phyloP scores from a whole-genome alignment of 768 basidiomycete genomes.

The Russula earlei region DNA sequence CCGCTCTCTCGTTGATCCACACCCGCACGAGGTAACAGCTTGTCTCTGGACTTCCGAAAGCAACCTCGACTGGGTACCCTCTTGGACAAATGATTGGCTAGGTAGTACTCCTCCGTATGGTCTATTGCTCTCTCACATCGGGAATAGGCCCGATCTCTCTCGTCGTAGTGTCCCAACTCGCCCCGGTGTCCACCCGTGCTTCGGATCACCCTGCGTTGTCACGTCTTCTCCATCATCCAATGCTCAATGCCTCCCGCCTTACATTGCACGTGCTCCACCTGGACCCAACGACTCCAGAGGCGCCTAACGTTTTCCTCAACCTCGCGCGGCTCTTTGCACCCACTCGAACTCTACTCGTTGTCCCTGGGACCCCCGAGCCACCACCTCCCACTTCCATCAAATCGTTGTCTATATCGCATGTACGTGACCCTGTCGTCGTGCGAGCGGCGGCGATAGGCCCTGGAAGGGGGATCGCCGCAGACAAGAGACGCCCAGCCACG shows the following conservation, averaged over 20 bases:
- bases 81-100: constrained; percentile 36
- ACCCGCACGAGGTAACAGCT: constrained; percentile 30
- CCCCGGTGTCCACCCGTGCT: not conserved
- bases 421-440: constrained; percentile 22
- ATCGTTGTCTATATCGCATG: not conserved
- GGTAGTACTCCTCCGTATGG: constrained; percentile 26
- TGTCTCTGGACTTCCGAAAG: constrained; percentile 41
- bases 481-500: constrained; percentile 32
- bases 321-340: constrained; percentile 50
- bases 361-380: constrained; percentile 37
- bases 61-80: constrained; percentile 28
- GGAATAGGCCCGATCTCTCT: constrained; percentile 15
- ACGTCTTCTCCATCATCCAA: constrained; percentile 1
- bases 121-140: not conserved
- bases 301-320: constrained; percentile 50
- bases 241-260: constrained; percentile 21
- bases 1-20: constrained; percentile 2
- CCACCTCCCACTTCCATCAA: constrained; percentile 5
- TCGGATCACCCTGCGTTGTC: not conserved
- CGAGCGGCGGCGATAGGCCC: constrained; percentile 1
- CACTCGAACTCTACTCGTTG: constrained; percentile 39
- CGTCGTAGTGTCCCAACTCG: constrained; percentile 5
- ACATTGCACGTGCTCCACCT: constrained; percentile 43
- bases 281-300: constrained; percentile 27
- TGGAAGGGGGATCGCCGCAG: constrained; percentile 21